phyloP scores from a whole-genome alignment of 192 early-diverging fungal genomes.

The Thoreauomyces humboldtii region DNA sequence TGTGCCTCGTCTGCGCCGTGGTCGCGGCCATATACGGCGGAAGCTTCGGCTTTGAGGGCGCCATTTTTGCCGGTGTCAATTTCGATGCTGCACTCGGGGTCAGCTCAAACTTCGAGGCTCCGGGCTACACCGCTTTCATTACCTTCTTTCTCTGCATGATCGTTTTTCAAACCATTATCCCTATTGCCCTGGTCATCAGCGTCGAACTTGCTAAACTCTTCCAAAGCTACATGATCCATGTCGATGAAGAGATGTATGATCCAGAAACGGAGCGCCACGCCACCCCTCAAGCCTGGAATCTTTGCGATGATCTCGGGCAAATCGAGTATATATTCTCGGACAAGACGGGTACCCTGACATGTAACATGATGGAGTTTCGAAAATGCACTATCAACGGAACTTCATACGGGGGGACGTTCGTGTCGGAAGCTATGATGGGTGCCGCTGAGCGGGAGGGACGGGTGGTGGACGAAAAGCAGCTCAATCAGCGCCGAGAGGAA shows the following conservation, averaged over 20 bases:
- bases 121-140: conserved; percentile 37
- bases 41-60: conserved; percentile 40
- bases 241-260: conserved; percentile 88
- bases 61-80: conserved; percentile 41
- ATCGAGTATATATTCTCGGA: conserved; percentile 96
- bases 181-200: conserved; percentile 92
- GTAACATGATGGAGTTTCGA: conserved; percentile 96
- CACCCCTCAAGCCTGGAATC: conserved; percentile 82
- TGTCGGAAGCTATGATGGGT: conserved; percentile 32
- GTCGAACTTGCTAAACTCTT: conserved; percentile 90
- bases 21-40: conserved; percentile 42
- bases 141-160: conserved; percentile 72
- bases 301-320: conserved; percentile 94
- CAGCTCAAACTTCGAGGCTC: conserved; percentile 17
- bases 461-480: not conserved
- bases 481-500: not conserved
- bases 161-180: conserved; percentile 94
- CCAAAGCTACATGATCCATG: conserved; percentile 88
- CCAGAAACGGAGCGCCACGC: conserved; percentile 54
- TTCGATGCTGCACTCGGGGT: not conserved
- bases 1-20: conserved; percentile 52
- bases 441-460: conserved; percentile 22
- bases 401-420: conserved; percentile 67
- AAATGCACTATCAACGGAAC: conserved; percentile 86
- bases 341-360: conserved; percentile 95